Evolutionary conservation across 257 asterid genomes (phyloP).

Genomic region (Solanum pennellii): DNA sequence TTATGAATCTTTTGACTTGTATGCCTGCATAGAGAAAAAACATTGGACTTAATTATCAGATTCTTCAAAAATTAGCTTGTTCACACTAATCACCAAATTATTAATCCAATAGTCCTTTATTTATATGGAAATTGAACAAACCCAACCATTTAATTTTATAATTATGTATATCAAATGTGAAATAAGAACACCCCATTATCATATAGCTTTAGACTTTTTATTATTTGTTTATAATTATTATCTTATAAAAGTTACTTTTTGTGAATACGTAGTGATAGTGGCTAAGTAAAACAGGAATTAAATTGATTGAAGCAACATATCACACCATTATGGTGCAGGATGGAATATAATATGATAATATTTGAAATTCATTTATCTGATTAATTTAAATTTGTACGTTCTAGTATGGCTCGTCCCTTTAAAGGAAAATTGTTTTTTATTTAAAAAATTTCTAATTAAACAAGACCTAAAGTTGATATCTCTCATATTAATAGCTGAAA

Average conservation of each 20-base stretch:
- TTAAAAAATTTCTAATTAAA: background rate
- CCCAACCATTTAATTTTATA: background rate
- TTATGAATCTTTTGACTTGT: background rate
- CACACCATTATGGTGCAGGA: background rate
- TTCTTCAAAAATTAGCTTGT: constrained; percentile 5
- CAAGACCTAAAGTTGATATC: background rate
- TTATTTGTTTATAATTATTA: background rate
- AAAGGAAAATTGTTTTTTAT: background rate
- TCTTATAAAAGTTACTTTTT: background rate
- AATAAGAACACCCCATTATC: background rate
- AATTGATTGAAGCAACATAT: background rate
- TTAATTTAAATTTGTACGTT: no score
- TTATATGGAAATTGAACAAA: background rate
- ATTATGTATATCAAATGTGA: background rate
- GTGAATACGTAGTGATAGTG: background rate
- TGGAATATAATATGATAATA: background rate
- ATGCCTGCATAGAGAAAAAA: background rate
- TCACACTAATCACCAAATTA: constrained; percentile 2
- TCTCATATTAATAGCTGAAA: background rate
- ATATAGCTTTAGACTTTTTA: background rate
- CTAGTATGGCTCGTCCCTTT: accelerated
- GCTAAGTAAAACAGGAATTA: background rate
- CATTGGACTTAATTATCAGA: background rate
- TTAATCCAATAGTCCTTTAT: background rate
- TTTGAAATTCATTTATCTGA: accelerated